Evolutionary conservation across 2,329 filamentous ascomycete species (phyloP).

Genomic region (Cordyceps cicadae): DNA sequence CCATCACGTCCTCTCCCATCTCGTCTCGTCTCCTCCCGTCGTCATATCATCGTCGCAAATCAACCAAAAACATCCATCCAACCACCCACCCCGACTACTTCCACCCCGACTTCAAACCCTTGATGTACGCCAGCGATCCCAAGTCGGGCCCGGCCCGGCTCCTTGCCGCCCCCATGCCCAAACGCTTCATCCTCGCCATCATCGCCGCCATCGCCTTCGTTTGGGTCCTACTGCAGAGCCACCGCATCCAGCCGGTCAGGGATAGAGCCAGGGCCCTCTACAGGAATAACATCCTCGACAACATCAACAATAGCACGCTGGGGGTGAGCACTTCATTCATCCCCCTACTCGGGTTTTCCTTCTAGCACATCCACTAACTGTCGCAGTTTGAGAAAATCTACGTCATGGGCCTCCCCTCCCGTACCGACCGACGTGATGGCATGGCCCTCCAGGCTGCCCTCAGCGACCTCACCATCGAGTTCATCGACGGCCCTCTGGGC

Average conservation of each 20-base stretch:
- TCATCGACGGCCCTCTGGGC: conserved; percentile 35
- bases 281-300: background rate
- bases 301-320: conserved; percentile 10
- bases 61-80: background rate
- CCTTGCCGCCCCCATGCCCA: conserved; percentile 1
- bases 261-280: conserved; percentile 1
- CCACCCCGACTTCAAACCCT: background rate
- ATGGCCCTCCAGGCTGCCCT: conserved; percentile 38
- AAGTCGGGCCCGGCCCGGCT: background rate
- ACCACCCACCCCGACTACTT: no score
- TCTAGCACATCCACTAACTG: background rate
- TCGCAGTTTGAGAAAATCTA: conserved; percentile 22
- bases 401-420: conserved; percentile 40
- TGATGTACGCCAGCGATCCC: background rate
- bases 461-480: conserved; percentile 35
- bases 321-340: background rate
- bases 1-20: no score
- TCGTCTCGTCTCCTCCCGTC: no score
- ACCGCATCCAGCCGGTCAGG: conserved; percentile 3
- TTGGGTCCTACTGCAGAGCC: conserved; percentile 8
- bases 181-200: conserved; percentile 5
- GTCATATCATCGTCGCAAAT: background rate
- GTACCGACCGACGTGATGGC: conserved; percentile 42
- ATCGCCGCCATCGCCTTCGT: conserved; percentile 1
- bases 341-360: background rate